Base-by-base conservation (phyloP, 2,329 filamentous ascomycete species). In the Hypocrella siamensis region DNA sequence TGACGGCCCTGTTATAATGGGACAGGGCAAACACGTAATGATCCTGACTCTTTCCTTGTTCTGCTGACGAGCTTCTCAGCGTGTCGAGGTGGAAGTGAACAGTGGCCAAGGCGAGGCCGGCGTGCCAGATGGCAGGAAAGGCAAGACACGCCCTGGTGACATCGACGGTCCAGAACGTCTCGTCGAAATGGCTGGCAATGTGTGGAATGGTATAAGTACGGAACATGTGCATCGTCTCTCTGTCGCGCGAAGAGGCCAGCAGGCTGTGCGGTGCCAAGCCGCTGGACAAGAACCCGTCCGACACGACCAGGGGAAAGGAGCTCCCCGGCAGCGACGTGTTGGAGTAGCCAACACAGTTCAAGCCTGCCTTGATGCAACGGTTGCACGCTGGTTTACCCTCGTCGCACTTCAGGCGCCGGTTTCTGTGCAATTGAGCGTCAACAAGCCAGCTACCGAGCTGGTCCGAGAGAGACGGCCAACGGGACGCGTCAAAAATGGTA, bases 331-430 rank as follows among this genome's bases (percentile, higher is more conserved):
- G 27, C 8, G 27, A 28, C 7, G 10, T 17, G 17, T 15, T 19
- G 10, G 33, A 31, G 3, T 44, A 44, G 1, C 39, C 39, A 1
- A 40, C 39, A 14, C 41, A 44, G 4, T 30, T 17, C 1, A 38
- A 22, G 2, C 40, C 33, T 10, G 33, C 27, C 6, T 39, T 43
- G 9, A 31, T 12, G 10, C 42, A 44, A 6, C 41, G 40, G 0
- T 15, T 10, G 17, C 41, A 44, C 7, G 19, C 29, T 1, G 42
- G 41, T 6, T 36, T 18, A 6, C 19, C 6, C 19, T 44, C 41
- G 19, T 44, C 42, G 4, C 41, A 43, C 30, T 44, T 44, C 10
- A 43, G 12, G 3, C 32, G 36, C 38, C 43, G 3, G 12, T 4
- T 15, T 5, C 27, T 28, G 9, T 17, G 27, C 27, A 17, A 18